phyloP scores from a whole-genome alignment of 164 flowering plant genomes.

The Umbilicus rupestris region DNA sequence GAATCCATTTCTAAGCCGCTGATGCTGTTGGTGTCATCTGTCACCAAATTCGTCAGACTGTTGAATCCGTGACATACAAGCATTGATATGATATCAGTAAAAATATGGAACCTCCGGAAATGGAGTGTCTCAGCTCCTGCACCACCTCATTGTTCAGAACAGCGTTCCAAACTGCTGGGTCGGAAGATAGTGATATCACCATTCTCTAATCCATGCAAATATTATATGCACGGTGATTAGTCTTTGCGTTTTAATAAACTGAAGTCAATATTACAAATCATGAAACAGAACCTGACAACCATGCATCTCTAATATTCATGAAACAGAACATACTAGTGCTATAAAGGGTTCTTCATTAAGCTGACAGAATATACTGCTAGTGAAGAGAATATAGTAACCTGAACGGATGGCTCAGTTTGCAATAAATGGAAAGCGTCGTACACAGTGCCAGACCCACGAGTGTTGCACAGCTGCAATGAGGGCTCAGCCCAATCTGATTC shows the following conservation, averaged over 20 bases:
- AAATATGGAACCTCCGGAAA: slow-evolving; percentile 1
- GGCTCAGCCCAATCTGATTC: slow-evolving; percentile 6
- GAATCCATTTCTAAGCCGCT: not conserved
- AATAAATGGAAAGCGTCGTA: slow-evolving; percentile 4
- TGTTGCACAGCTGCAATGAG: not conserved
- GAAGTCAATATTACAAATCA: not conserved
- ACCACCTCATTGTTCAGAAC: slow-evolving; percentile 6
- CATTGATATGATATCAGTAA: not conserved
- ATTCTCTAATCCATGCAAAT: not conserved
- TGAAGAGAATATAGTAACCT: not conserved
- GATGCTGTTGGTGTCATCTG: not conserved
- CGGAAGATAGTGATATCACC: slow-evolving; percentile 5
- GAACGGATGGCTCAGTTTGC: slow-evolving; percentile 4
- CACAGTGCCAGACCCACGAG: slow-evolving; percentile 1
- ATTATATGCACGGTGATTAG: not conserved
- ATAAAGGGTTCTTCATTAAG: too few species aligned
- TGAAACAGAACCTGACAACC: not conserved
- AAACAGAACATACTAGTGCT: too few species aligned
- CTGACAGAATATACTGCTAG: too few species aligned
- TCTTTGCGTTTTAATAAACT: not conserved
- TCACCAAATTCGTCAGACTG: not conserved
- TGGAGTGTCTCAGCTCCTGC: slow-evolving; percentile 1
- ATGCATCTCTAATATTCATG: not conserved
- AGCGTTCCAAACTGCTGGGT: slow-evolving; percentile 5
- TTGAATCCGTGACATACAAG: not conserved